Evolutionary conservation across 176 grass and related monocot species (phyloP).

Genomic region (Avena sativa): DNA sequence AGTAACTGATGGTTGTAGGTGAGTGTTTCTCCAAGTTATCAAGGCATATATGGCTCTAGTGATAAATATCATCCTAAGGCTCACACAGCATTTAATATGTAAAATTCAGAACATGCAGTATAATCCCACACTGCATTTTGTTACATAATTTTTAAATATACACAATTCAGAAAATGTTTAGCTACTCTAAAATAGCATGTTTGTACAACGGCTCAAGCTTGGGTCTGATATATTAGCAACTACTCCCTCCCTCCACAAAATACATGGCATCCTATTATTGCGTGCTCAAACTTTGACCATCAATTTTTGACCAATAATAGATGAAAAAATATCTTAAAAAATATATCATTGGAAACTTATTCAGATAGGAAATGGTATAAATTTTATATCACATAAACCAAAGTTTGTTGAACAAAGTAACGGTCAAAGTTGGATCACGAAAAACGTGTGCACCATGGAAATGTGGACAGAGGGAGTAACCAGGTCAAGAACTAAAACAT

Average conservation of each 20-base stretch:
- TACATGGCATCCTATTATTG: too few species aligned
- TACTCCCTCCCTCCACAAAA: not conserved
- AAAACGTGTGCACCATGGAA: too few species aligned
- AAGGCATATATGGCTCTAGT: not conserved
- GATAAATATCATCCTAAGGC: conserved; percentile 8
- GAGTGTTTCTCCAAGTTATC: conserved; percentile 17
- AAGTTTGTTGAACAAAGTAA: too few species aligned
- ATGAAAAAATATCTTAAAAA: too few species aligned
- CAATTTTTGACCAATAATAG: too few species aligned
- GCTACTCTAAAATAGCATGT: not conserved
- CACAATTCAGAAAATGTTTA: not conserved
- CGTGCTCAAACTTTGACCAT: too few species aligned
- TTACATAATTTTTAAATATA: not conserved
- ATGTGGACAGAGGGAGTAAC: too few species aligned
- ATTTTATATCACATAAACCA: too few species aligned
- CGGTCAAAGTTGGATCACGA: too few species aligned
- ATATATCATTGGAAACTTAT: too few species aligned
- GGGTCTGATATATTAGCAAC: not conserved
- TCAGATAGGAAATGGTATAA: too few species aligned
- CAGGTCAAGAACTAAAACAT: not conserved
- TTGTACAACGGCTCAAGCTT: conserved; percentile 11
- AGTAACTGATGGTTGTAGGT: not conserved
- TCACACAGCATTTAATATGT: not conserved
- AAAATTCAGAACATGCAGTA: not conserved
- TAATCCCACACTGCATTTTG: not conserved